phyloP scores from a whole-genome alignment of 495 filamentous ascomycete species.

The Aspergillus bridgeri region DNA sequence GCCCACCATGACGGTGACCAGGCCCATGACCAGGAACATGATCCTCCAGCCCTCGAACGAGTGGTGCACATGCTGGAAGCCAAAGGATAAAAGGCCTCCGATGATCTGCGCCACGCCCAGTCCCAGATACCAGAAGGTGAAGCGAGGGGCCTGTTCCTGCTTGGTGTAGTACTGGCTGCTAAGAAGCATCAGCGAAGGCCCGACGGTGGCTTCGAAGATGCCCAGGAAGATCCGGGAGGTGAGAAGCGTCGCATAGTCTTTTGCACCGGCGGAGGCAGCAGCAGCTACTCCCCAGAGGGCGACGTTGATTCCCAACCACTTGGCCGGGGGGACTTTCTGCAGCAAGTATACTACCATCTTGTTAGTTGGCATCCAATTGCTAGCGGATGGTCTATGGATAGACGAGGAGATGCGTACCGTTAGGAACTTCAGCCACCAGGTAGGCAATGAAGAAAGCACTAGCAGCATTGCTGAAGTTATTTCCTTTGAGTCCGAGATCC shows the following conservation, averaged over 20 bases:
- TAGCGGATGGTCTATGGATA: neutral
- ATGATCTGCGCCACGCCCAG: conserved; percentile 61
- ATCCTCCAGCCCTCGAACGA: conserved; percentile 54
- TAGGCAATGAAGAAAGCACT: conserved; percentile 57
- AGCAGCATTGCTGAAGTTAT: conserved; percentile 54
- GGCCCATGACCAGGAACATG: conserved; percentile 61
- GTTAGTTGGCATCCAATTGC: conserved; percentile 1
- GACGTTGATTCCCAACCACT: conserved; percentile 55
- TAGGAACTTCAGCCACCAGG: conserved; percentile 50
- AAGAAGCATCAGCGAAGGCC: conserved; percentile 51
- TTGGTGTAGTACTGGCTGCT: conserved; percentile 60
- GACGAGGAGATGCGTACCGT: conserved; percentile 32
- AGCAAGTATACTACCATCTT: conserved; percentile 31
- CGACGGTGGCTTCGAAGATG: conserved; percentile 61
- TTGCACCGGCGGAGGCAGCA: conserved; percentile 50
- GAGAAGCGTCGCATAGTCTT: conserved; percentile 44
- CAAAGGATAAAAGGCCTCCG: conserved; percentile 59
- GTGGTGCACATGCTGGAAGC: conserved; percentile 52
- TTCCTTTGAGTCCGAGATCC: conserved; percentile 46
- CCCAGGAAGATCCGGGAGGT: conserved; percentile 58
- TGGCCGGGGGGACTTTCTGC: conserved; percentile 52
- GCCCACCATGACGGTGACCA: conserved; percentile 51
- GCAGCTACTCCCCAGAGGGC: conserved; percentile 58
- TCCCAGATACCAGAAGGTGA: conserved; percentile 64
- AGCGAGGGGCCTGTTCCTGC: conserved; percentile 57